phyloP scores from a whole-genome alignment of 305 asterid species.

The Galium porrigens region DNA sequence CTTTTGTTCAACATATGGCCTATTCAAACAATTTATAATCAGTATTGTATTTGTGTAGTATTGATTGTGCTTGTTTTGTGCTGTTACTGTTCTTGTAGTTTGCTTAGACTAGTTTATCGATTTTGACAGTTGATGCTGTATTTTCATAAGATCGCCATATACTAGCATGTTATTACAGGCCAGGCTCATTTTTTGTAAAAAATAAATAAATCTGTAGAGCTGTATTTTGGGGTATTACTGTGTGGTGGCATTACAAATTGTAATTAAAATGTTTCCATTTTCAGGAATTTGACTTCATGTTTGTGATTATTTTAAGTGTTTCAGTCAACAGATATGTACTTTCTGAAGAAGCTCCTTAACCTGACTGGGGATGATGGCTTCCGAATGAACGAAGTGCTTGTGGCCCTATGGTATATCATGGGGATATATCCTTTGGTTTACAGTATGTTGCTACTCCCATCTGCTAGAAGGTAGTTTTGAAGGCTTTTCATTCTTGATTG shows the following conservation, averaged over 20 bases:
- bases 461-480: constrained; percentile 60
- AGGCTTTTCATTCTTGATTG: no score
- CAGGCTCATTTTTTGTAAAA: background rate
- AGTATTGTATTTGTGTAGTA: no score
- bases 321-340: constrained; percentile 59
- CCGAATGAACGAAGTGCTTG: constrained; percentile 60
- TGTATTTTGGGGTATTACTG: background rate
- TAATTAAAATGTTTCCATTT: background rate
- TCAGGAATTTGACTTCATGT: background rate
- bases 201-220: background rate
- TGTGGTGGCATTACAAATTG: background rate
- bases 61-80: background rate
- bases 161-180: background rate
- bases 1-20: background rate
- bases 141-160: background rate
- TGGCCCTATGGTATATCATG: constrained; percentile 74
- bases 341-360: constrained; percentile 58
- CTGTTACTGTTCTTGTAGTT: background rate
- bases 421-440: constrained; percentile 82
- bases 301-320: background rate
- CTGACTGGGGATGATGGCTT: constrained; percentile 84
- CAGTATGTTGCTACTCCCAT: constrained; percentile 73
- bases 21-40: background rate
- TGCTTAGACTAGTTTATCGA: background rate
- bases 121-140: background rate